Conservation (phyloP, 306 rosid species). For the Cucumis melo region DNA sequence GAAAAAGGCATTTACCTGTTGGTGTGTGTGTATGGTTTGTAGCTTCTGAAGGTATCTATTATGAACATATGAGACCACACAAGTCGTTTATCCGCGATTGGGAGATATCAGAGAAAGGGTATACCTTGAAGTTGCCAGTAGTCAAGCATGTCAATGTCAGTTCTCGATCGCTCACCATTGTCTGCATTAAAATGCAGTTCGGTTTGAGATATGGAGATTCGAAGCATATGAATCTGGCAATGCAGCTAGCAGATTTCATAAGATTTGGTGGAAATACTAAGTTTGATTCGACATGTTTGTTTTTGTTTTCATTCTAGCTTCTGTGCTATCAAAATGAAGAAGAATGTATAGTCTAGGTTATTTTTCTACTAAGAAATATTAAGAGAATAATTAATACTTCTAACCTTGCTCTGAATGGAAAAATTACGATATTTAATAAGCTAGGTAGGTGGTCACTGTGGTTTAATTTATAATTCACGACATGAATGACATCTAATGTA, state of each 20-base stretch:
- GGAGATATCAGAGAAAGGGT: conserved; percentile 61
- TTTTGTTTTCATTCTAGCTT: not conserved
- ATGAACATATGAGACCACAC: conserved; percentile 59
- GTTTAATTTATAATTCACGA: not conserved
- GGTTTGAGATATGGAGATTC: not conserved
- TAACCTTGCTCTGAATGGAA: not conserved
- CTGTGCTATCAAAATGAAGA: not conserved
- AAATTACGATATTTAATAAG: not conserved
- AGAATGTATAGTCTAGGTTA: not conserved
- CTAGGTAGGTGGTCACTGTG: not conserved
- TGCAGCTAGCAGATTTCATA: not conserved
- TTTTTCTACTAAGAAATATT: not conserved
- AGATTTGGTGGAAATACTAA: not conserved
- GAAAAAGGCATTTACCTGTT: not conserved
- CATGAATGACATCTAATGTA: not conserved
- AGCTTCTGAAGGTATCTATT: conserved; percentile 5
- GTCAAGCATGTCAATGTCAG: conserved; percentile 71
- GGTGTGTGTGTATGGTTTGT: not conserved
- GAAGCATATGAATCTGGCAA: not conserved
- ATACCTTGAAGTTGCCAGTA: conserved; percentile 66
- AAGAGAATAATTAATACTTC: not conserved
- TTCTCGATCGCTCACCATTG: conserved; percentile 67
- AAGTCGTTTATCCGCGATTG: conserved; percentile 55
- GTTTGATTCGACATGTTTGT: not conserved
- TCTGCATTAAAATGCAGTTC: conserved; percentile 32